Base-by-base conservation (phyloP, 73 alveolate genomes). In the Uronychia binucleata region DNA sequence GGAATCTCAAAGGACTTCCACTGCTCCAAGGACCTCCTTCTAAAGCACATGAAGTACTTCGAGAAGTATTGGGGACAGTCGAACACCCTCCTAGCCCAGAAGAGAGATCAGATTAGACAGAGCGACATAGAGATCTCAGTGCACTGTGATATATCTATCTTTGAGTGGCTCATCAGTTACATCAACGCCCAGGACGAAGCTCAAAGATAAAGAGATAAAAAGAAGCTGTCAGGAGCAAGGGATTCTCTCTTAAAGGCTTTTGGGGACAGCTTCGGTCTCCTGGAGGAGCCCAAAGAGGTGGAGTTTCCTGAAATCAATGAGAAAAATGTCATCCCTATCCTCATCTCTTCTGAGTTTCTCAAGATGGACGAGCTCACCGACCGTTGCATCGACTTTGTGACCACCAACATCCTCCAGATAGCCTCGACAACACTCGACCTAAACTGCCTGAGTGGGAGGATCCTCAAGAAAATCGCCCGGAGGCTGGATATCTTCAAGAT, bases 311-410 rank as follows among this genome's bases (percentile, higher is more conserved):
- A 67, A 1, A 57, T 90, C 19, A 89, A 78, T 28, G 60, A 58
- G 26, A 77, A 81, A 35, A 93, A 89, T 46, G 93, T 90, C 29
- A 90, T 86, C 26, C 74, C 95, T 11, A 90, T 93, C 27, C 78
- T 93, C 31, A 89, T 90, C 0, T 79, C 94, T n/a, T 57, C 92
- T 67, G 95, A 93, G 74, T 93, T 87, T 75, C 57, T 93, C 13
- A 29, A 86, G 35, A 93, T 93, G 90, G 76, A 46, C 34, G 88
- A 35, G 28, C 74, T 93, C 29, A 93, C 89, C 0, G 88, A 85
- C 0, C 88, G 78, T 19, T 90, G 95, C 59, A 31, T 93, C 0
- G 88, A 84, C 13, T 93, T 79, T 75, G 92, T 86, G 0, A 82
- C 33, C 0, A 77, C 77, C 26, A 89, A 93, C 77, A 35, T 93